These are phyloP conservation scores for Dendrobium huoshanense DNA, from an alignment of 106 monocot species.

Conservation along the genomic window DNA sequence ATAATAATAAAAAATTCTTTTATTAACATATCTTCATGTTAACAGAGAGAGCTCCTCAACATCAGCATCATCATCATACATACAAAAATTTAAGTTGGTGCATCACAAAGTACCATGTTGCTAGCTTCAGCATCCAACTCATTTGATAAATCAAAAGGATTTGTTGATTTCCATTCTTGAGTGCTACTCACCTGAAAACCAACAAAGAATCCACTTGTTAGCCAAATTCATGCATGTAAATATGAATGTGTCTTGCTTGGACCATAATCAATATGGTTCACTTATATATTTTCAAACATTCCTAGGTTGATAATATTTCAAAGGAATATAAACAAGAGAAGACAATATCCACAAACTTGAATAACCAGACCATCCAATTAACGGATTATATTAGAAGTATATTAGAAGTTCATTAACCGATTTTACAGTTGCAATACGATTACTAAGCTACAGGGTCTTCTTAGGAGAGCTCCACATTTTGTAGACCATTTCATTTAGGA, in stretches of 20 bases:
- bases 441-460: no score
- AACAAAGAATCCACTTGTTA: slow-evolving; percentile 2
- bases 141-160: slow-evolving; percentile 79
- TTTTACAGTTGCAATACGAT: background rate
- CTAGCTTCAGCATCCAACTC: slow-evolving; percentile 37
- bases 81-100: background rate
- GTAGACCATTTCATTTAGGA: no score
- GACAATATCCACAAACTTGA: background rate
- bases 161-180: slow-evolving; percentile 46
- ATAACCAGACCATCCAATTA: background rate
- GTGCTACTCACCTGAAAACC: slow-evolving; percentile 34
- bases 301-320: background rate
- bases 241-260: background rate
- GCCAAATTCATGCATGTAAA: background rate
- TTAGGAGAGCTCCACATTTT: no score
- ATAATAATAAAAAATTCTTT: background rate
- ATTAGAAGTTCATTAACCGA: background rate
- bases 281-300: background rate
- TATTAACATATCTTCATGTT: background rate
- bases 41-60: background rate
- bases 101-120: slow-evolving; percentile 34
- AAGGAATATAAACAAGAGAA: background rate
- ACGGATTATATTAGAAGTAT: background rate
- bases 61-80: background rate
- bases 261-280: background rate